A percentile compares a stretch with the other conserved stretches of the same genome.
Conservation (phyloP, 116 monocot species). For the Papilionanthe hybrid region DNA sequence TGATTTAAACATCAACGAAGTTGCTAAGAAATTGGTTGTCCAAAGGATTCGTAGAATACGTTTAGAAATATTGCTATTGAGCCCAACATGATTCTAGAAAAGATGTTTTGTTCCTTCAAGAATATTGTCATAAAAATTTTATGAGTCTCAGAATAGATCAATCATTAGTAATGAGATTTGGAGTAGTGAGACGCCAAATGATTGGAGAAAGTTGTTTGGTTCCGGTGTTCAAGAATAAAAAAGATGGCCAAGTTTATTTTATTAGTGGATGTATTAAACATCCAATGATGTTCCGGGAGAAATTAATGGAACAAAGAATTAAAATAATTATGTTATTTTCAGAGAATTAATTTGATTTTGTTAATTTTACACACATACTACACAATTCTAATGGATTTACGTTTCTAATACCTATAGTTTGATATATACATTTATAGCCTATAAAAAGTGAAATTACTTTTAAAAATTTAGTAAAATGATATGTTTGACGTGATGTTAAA, state of each 20-base stretch:
- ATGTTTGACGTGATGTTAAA: no score
- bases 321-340: not conserved
- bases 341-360: not conserved
- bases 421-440: no score
- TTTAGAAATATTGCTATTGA: not conserved
- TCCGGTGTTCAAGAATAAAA: no score
- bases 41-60: not conserved
- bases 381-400: no score
- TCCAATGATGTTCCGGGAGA: not conserved
- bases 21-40: not conserved
- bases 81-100: not conserved
- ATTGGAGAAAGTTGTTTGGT: no score
- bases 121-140: not conserved
- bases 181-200: not conserved
- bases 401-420: no score
- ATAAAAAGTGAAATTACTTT: no score
- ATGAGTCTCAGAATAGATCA: not conserved
- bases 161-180: not conserved
- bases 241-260: not conserved
- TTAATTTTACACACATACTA: no score
- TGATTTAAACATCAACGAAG: not conserved
- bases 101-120: not conserved
- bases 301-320: not conserved
- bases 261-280: not conserved
- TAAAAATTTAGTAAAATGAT: no score